A percentile compares a stretch with the other conserved stretches of the same genome.
Conservation (phyloP, 139 green algal genomes). For the Medakamo hakoo region DNA sequence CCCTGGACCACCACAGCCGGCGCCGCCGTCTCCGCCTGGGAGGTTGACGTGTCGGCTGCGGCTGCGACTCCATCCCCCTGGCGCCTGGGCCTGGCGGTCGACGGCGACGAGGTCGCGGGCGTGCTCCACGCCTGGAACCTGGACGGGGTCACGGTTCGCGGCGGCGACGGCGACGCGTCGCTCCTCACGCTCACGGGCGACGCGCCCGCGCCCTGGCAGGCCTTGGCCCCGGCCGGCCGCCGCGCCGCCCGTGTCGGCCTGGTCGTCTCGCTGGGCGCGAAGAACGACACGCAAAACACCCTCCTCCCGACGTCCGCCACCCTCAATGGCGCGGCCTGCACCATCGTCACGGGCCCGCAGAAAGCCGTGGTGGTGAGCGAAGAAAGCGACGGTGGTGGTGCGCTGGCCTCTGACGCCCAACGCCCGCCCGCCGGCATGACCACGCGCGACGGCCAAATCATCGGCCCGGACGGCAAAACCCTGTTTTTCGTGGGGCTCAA, state of each 20-base stretch:
- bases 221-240: background rate
- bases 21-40: too few relatives aligned
- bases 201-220: background rate
- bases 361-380: too few relatives aligned
- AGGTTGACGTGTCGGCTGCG: too few relatives aligned
- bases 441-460: slow-evolving; percentile 8
- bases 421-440: background rate
- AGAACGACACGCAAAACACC: background rate
- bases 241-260: background rate
- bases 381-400: background rate
- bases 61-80: too few relatives aligned
- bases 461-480: slow-evolving; percentile 9
- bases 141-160: background rate
- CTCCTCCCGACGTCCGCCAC: background rate
- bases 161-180: background rate
- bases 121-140: background rate
- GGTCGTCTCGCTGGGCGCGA: background rate
- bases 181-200: too few relatives aligned
- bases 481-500: slow-evolving; percentile 4
- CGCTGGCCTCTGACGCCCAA: background rate
- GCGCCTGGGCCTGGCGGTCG: too few relatives aligned
- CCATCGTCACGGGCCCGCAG: background rate
- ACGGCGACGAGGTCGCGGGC: too few relatives aligned
- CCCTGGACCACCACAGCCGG: too few relatives aligned
- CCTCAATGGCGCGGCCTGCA: slow-evolving; percentile 5